Base-by-base conservation (phyloP, 2,329 filamentous ascomycete species). In the Ascochyta rabiei region DNA sequence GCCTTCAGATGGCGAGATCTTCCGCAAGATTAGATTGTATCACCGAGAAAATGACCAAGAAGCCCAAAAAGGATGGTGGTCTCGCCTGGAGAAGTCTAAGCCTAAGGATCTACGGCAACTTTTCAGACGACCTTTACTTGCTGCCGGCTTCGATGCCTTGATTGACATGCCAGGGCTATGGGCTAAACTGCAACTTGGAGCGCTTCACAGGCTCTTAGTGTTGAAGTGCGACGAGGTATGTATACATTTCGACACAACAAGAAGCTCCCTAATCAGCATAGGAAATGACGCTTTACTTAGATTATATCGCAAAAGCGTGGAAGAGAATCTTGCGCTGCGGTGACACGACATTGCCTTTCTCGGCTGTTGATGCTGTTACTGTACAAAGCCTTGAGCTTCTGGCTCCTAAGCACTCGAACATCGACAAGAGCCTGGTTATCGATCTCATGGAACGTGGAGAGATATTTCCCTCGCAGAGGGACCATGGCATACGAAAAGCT, bases 111-210 rank as follows among this genome's bases (percentile, higher is more conserved):
- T 67, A 13, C 40, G 34, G 4, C 53, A 66, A 37, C 59, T 67
- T n/a, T 31, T 66, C 4, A 64, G 50, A 46, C 45, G 50, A 37
- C 33, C 34, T 31, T 42, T 5, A 39, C 30, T 68, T 31, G 16
- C 43, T 38, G 12, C 43, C 6, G 43, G 49, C 16, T 68, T 68
- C 34, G 43, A 65, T 43, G 34, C 35, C 1, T 50, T 68, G 10
- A 34, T 63, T 30, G 44, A 66, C 31, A 59, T 68, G 35, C 59
- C 41, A 35, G 60, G 62, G 12, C 49, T 65, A n/a, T 68, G 47
- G 63, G 12, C 52, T 30, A 59, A 49, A 24, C 10, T 68, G 6
- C 51, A 67, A 46, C 59, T 68, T 35, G 48, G 59, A 24, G 61
- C 59, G 13, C 48, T 68, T 33, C 43, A 67, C 38, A 49, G 57